A percentile compares a stretch with the other conserved stretches of the same genome.
phyloP scores from a whole-genome alignment of 768 basidiomycete species.

The Leccinum subgranulosum region DNA sequence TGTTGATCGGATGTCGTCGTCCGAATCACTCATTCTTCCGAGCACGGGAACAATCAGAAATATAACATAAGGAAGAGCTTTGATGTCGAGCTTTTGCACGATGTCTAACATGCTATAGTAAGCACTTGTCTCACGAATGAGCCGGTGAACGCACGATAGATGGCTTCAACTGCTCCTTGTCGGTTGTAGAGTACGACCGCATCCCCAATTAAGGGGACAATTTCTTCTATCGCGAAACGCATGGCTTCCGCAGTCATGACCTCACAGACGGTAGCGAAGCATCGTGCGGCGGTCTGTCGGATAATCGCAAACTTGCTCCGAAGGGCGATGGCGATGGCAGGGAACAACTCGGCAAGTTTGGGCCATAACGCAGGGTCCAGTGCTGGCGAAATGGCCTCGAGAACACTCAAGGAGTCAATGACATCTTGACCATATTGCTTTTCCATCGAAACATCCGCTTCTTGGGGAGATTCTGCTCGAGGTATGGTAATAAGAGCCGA shows the following conservation, averaged over 20 bases:
- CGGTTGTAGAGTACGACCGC: constrained; percentile 68
- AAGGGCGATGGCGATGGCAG: constrained; percentile 71
- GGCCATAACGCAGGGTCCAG: constrained; percentile 69
- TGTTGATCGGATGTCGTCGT: constrained; percentile 88
- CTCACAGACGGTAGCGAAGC: constrained; percentile 84
- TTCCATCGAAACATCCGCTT: constrained; percentile 64
- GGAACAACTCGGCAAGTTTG: constrained; percentile 70
- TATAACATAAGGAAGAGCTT: constrained; percentile 93
- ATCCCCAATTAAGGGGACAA: constrained; percentile 83
- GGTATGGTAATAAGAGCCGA: background rate
- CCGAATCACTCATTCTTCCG: constrained; percentile 93
- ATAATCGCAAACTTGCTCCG: constrained; percentile 87
- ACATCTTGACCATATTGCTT: constrained; percentile 83
- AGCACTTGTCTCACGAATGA: constrained; percentile 2
- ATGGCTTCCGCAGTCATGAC: constrained; percentile 84
- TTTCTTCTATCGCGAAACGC: constrained; percentile 81
- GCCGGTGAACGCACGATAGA: constrained; percentile 28
- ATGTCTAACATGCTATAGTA: constrained; percentile 56
- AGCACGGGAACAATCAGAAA: constrained; percentile 96
- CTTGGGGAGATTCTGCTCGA: constrained; percentile 47
- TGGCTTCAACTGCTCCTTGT: constrained; percentile 86
- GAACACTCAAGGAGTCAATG: constrained; percentile 87
- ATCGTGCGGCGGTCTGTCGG: constrained; percentile 81
- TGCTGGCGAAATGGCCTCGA: constrained; percentile 77
- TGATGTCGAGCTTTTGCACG: constrained; percentile 87